Evolutionary conservation across 495 filamentous ascomycete genomes (phyloP), one percentile per base, ranked within the genome.

Genomic region (Bacidia gigantensis): DNA sequence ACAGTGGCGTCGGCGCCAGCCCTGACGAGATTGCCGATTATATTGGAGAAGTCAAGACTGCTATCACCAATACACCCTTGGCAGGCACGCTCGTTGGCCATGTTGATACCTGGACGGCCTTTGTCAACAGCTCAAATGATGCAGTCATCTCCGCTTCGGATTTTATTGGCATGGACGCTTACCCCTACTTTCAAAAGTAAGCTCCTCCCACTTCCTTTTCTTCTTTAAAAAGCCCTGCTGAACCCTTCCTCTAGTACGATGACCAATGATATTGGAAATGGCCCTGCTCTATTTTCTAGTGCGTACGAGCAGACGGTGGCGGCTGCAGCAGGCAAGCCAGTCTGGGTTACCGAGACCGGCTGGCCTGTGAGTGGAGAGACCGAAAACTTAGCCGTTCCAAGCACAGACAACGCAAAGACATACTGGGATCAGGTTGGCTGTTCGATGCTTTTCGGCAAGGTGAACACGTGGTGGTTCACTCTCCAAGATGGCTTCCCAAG

Each of bases 71-170:
- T 56, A 87, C 86, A 38, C 53, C 60, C 44, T 69, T 86, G 53
- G 69, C 68, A 35, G 64, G 63, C 38, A 71, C 68, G 35, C 69
- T 76, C 11, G 70, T 95, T 57, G 89, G 89, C 43, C 87, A 94
- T 66, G 89, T 94, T 62, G 89, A 95, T 65, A 93, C 86, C 51
- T 94, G 87, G 86, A 87, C 82, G 38, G 79, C 79, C 53, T 90
- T 81, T 80, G 81, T 80, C 59, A 83, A 89, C 65, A 64, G 69
- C 49, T 74, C 77, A 60, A 92, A 88, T 75, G 59, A 72, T 17
- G 75, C 72, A 14, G 86, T 89, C 43, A 77, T 84, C 55, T 65
- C 77, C 20, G 76, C 75, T 20, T 67, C 69, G 54, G 86, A 93
- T 72, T 90, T 75, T 69, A 59, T 89, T 51, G 85, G 86, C 47